Evolutionary conservation across 108 stramenopile genomes (phyloP), one percentile per base, ranked within the genome.

Genomic region (Aurantiochytrium sp.): DNA sequence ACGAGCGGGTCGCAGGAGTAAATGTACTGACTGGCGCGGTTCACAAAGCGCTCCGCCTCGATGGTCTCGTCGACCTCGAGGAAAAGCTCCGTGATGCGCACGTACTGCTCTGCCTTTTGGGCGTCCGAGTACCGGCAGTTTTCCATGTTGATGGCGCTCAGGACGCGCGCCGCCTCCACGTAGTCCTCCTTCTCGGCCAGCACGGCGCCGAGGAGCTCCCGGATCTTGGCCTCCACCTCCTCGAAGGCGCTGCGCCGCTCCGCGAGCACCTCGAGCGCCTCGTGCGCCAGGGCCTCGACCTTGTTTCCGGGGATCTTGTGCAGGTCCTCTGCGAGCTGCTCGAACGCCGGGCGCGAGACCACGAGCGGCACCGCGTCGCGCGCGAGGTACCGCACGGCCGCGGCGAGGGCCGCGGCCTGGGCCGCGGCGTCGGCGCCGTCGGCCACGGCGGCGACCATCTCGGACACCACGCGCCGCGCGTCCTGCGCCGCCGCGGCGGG

Each of bases 1-100:
- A 87, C 55, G 36, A 69, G 45, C 36, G 27, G 31, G 30, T 22
- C 32, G 19, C 85, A 87, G 42, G 31, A 34, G 37, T 55, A 54
- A 54, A 91, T 88, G n/a, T 68, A 53, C 39, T 31, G 68, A 2
- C 50, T 37, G 5, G 89, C 91, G 22, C 55, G 87, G 54, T 50
- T 88, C 50, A 90, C 73, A 32, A 85, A 89, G 24, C 37, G 15
- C 87, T 91, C 91, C 32, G 91, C 91, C 4, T 90, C 91, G 15
- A 88, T 86, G 5, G 89, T 37, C 86, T 86, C 55, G 87, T 90
- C 91, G n/a, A 52, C 89, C 81, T 68, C 88, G 48, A 91, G 68
- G 54, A 69, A 91, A 12, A 89, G 65, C 86, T 91, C 89, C 17
- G 90, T 69, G 50, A 90, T 54, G 37, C 55, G 54, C 19, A 90